Base-by-base conservation (phyloP, 2,329 filamentous ascomycete species). In the Aspergillus floridensis region DNA sequence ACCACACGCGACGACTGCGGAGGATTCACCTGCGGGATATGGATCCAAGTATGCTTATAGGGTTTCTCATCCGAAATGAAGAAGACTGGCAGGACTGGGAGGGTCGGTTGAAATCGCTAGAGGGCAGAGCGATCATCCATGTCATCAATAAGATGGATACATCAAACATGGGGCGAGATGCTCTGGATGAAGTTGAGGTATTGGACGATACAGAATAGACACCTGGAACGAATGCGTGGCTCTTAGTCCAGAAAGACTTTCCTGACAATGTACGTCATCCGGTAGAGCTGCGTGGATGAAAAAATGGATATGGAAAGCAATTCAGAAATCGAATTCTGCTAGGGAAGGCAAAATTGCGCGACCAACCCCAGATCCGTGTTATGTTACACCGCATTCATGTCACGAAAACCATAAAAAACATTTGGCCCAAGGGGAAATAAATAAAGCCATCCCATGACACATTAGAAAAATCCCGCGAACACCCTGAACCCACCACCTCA, bases 11-110 rank as follows among this genome's bases (percentile, higher is more conserved):
- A 53, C 88, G 93, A 51, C 79, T 99, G 19, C 87, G 93, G 41
- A 85, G 90, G 58, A 82, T 99, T 31, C 88, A 95, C 66, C 84
- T 99, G 52, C 87, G 87, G 60, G 93, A 98, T 71, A 95, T 99
- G 91, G 95, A 99, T 69, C 95, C 95, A 0, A 97, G 92, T 70
- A 99, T 99, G 95, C 79, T 99, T 47, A 91, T 99, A 65, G 93
- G 92, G 4, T 98, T 98, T 70, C 78, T 99, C 38, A 92, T 99
- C 62, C 85, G 83, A 46, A 86, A 90, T 59, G 88, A 93, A 67
- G 83, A 88, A 48, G 95, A 99, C 66, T 98, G 93, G 89, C 78
- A 83, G 44, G 84, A 86, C 56, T 98, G 93, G 93, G 89, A 91
- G 70, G 81, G 84, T 59, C 84, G 86, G n/a, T 83, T 96, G 10